A percentile compares a stretch with the other conserved stretches of the same genome.
phyloP scores from a whole-genome alignment of 176 grass and related monocot species.

The Aegilops longissima region DNA sequence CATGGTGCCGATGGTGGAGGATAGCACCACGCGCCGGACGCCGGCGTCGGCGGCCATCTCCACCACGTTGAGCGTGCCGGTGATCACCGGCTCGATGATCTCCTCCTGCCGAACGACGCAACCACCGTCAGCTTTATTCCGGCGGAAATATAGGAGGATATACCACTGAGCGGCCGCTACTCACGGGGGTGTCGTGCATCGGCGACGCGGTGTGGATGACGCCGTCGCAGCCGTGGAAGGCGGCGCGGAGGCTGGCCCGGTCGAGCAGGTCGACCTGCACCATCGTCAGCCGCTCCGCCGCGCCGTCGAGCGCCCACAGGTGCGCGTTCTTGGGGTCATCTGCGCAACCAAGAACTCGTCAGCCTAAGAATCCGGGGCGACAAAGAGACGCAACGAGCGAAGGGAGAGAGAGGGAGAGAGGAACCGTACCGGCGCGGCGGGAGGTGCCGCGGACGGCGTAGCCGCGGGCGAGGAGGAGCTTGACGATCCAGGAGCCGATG shows the following conservation, averaged over 20 bases:
- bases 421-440: conserved; percentile 37
- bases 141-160: not conserved
- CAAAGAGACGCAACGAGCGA: not conserved
- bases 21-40: conserved; percentile 56
- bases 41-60: conserved; percentile 40
- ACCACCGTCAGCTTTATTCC: not conserved
- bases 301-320: conserved; percentile 58
- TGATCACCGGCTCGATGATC: conserved; percentile 55
- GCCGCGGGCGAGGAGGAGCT: conserved; percentile 54
- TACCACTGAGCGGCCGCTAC: not conserved
- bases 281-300: conserved; percentile 49
- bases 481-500: conserved; percentile 71
- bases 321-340: conserved; percentile 73
- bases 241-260: conserved; percentile 44
- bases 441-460: conserved; percentile 63
- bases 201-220: conserved; percentile 76
- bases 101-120: conserved; percentile 13
- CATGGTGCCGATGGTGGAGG: conserved; percentile 64
- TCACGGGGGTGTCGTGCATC: conserved; percentile 63
- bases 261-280: conserved; percentile 58
- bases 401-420: no score
- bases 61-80: conserved; percentile 57
- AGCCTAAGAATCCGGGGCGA: not conserved
- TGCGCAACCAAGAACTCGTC: not conserved
- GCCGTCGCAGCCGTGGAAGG: conserved; percentile 58